Evolutionary conservation across 306 rosid genomes (phyloP).

Genomic region (Pyrus pyrifolia): DNA sequence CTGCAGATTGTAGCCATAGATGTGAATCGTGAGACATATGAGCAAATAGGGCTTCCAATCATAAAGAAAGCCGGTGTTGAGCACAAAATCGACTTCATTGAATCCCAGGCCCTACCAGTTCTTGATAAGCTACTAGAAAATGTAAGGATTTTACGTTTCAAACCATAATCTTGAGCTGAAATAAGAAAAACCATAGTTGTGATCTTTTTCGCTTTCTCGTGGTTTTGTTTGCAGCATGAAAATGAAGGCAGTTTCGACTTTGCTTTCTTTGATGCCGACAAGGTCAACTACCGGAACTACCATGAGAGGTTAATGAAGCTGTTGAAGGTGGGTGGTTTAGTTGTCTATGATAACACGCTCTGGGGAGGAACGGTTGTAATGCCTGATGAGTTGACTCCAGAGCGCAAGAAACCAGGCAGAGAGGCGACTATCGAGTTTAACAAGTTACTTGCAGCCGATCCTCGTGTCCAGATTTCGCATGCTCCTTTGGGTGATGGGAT

Average conservation of each 20-base stretch:
- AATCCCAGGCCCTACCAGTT: slow-evolving; percentile 47
- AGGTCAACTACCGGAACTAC: slow-evolving; percentile 44
- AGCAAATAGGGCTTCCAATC: slow-evolving; percentile 46
- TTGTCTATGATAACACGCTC: slow-evolving; percentile 49
- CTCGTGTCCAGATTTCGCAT: slow-evolving; percentile 29
- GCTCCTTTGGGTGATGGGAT: slow-evolving; percentile 49
- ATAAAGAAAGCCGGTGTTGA: slow-evolving; percentile 56
- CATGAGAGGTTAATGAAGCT: slow-evolving; percentile 44
- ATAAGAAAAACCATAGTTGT: background rate
- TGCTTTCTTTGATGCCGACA: slow-evolving; percentile 53
- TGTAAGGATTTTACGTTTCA: slow-evolving; percentile 4
- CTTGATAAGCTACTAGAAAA: slow-evolving; percentile 43
- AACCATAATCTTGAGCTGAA: background rate
- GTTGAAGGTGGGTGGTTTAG: slow-evolving; percentile 45
- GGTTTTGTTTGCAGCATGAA: slow-evolving; percentile 21
- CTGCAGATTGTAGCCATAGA: slow-evolving; percentile 57
- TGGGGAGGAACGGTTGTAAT: slow-evolving; percentile 49
- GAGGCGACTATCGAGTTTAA: slow-evolving; percentile 27
- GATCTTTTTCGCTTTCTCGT: background rate
- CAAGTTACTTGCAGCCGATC: slow-evolving; percentile 32
- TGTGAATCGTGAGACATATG: slow-evolving; percentile 32
- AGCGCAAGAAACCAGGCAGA: slow-evolving; percentile 1
- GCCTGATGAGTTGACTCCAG: slow-evolving; percentile 28
- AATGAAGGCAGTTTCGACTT: slow-evolving; percentile 49
- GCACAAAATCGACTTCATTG: slow-evolving; percentile 53